These are phyloP conservation scores for Penicillium chermesinum DNA, from an alignment of 495 filamentous ascomycete species.

Conservation along the genomic window DNA sequence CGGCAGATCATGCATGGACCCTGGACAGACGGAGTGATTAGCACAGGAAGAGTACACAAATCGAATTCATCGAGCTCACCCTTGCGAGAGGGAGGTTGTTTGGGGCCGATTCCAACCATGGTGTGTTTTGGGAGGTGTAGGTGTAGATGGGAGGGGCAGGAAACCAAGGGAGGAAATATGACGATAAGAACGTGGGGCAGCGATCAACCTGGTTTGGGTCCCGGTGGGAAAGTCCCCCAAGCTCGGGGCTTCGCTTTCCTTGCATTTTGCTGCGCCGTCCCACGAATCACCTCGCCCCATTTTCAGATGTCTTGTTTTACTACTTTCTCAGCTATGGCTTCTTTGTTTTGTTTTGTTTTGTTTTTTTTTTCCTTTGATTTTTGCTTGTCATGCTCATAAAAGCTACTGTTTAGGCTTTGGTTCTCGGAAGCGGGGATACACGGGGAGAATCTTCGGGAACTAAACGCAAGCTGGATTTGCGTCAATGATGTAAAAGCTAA, in stretches of 20 bases:
- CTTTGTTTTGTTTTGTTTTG: too few species aligned
- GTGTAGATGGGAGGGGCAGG: slow-evolving; percentile 5
- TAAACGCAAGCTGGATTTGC: background rate
- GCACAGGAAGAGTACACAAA: too few species aligned
- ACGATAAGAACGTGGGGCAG: slow-evolving; percentile 27
- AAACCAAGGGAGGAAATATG: slow-evolving; percentile 14
- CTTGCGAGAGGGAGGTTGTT: slow-evolving; percentile 69
- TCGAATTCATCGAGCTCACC: too few species aligned
- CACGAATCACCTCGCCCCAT: slow-evolving; percentile 1
- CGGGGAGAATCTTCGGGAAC: background rate
- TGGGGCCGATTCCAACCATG: slow-evolving; percentile 74
- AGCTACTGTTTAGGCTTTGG: too few species aligned
- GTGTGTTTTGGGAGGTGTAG: slow-evolving; percentile 28
- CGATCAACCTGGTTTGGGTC: slow-evolving; percentile 24
- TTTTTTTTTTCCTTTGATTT: too few species aligned
- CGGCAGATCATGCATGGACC: slow-evolving; percentile 76
- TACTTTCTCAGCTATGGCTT: background rate
- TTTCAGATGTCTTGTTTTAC: too few species aligned
- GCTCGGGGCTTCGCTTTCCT: background rate
- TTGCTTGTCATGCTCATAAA: too few species aligned
- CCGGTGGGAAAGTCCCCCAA: slow-evolving; percentile 13
- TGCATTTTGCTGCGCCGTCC: background rate
- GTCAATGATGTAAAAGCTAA: too few species aligned
- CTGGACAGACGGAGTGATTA: slow-evolving; percentile 38
- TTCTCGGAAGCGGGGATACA: too few species aligned